Conservation (phyloP, 306 rosid species). For the Carpinus fangiana region DNA sequence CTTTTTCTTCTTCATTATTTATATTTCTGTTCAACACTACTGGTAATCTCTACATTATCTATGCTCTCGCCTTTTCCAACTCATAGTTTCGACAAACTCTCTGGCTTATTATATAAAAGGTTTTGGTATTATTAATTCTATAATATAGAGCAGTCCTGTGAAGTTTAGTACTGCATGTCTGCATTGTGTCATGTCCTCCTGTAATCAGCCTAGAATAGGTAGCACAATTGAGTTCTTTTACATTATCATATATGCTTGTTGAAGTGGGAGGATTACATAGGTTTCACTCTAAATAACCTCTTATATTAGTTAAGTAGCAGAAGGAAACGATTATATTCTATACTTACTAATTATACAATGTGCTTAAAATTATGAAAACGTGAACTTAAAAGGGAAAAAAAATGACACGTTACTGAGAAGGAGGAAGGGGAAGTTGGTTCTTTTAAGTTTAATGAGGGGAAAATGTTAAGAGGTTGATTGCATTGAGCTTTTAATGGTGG, state of each 20-base stretch:
- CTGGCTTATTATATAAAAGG: neutral
- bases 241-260: neutral
- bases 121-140: neutral
- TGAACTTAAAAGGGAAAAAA: neutral
- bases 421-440: neutral
- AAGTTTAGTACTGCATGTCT: neutral
- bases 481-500: slow-evolving; percentile 17
- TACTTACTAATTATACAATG: neutral
- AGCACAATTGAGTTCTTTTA: neutral
- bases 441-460: neutral
- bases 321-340: neutral
- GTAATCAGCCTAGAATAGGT: neutral
- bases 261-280: neutral
- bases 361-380: neutral
- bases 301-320: neutral
- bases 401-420: neutral
- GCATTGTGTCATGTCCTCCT: neutral
- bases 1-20: neutral
- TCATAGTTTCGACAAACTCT: neutral
- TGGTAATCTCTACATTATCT: neutral
- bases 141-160: neutral
- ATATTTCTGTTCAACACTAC: neutral
- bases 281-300: neutral
- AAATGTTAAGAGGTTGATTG: neutral
- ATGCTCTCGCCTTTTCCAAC: neutral